Evolutionary conservation across 352 stramenopile genomes (phyloP).

Genomic region (Pythium biforme): DNA sequence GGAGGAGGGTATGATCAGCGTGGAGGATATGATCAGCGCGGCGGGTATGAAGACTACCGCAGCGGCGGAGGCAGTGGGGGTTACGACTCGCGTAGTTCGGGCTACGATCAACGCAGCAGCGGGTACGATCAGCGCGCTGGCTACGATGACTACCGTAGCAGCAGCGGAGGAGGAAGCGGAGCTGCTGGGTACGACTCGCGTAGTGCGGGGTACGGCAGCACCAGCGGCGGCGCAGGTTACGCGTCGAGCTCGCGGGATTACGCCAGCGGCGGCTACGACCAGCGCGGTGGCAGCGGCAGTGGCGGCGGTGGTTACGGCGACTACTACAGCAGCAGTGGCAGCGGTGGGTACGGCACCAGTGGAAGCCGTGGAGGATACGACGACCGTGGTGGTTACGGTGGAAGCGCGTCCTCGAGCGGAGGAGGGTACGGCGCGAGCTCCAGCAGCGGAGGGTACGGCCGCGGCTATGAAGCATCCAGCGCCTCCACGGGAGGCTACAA

Average conservation of each 20-base stretch:
- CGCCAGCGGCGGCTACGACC: neutral
- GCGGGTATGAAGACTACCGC: constrained; percentile 24
- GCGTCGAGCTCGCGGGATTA: neutral
- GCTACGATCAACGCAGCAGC: constrained; percentile 27
- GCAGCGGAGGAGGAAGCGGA: constrained; percentile 21
- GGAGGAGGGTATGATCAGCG: constrained; percentile 11
- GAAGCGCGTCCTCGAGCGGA: constrained; percentile 7
- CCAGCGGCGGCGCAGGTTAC: constrained; percentile 11
- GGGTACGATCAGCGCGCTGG: constrained; percentile 31
- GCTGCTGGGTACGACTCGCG: constrained; percentile 38
- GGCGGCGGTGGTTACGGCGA: constrained; percentile 14
- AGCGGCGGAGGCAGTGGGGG: constrained; percentile 17
- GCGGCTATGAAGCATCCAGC: constrained; percentile 19
- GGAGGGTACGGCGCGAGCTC: constrained; percentile 22
- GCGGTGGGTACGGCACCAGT: constrained; percentile 16
- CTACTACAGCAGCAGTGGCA: constrained; percentile 16
- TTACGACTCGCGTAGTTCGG: constrained; percentile 27
- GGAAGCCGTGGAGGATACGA: constrained; percentile 18
- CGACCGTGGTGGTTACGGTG: constrained; percentile 23
- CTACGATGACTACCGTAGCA: constrained; percentile 26
- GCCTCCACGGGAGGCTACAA: constrained; percentile 17
- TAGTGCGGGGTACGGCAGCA: constrained; percentile 20
- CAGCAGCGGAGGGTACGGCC: constrained; percentile 19
- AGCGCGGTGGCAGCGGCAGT: constrained; percentile 22
- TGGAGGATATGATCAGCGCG: constrained; percentile 25